Base-by-base conservation (phyloP, 441 rosid genomes). In the Bocquillonia castaneifolia region DNA sequence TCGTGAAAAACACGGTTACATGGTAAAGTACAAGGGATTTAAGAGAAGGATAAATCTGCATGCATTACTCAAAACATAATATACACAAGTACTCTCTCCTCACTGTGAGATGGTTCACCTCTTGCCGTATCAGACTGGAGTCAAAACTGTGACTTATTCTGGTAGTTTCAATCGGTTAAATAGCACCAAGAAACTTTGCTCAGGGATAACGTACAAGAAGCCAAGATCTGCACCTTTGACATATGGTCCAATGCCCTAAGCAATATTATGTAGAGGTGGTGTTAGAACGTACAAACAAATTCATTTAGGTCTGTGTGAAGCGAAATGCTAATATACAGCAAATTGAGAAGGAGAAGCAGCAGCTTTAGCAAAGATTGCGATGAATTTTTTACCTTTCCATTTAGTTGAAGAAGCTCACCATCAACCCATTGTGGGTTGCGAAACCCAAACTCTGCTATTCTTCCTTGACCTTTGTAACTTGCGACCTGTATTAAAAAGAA, bases 201-300 rank as follows among this genome's bases (percentile, higher is more conserved):
- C 91, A 5, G 97, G 95, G 61, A 91, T 88, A 32, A 82, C 68
- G 53, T 93, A 85, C 15, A 93, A 82, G 82, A 93, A 91, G 45
- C 97, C 98, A 28, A 93, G 92, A 79, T 93, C 98, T 36, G 90
- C 96, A 18, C 95, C 96, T 61, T 83, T 91, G 62, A 82, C 77
- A 64, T 84, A 91, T 23, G 93, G 90, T 75, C 88, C 92, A 74
- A 85, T 77, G 59, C 97, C 93, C 97, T 91, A 67, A 5, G 50
- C 10, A 36, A 31, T 32, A 31, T n/a, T n/a, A n/a, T n/a, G n/a
- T 48, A 58, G 15, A 51, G 48, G 23, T 50, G 13, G 29, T 2
- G 31, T 31, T 32, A 8, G 59, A 23, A 5, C 12, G n/a, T 44
- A 53, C 34, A 51, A 37, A 29, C 13, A 42, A 17, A 12, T 40